A percentile compares a stretch with the other conserved stretches of the same genome.
Evolutionary conservation across 805 yeast genomes (phyloP).

Genomic region (Pichia kluyveri): DNA sequence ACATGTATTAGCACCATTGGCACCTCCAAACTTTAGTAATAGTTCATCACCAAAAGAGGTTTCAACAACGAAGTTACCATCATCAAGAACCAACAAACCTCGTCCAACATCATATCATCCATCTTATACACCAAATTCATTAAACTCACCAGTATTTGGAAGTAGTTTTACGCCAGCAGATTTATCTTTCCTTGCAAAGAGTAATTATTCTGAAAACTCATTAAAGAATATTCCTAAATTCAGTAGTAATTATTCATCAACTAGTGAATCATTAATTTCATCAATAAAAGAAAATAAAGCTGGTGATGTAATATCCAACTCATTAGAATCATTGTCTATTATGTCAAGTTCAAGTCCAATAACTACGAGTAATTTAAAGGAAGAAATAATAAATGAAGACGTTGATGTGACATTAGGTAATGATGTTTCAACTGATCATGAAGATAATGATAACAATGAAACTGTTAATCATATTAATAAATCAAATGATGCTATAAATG

Average conservation of each 20-base stretch:
- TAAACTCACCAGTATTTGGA: slow-evolving; percentile 7
- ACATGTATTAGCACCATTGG: slow-evolving; percentile 15
- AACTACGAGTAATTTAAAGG: neutral
- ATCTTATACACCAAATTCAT: slow-evolving; percentile 28
- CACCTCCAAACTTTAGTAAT: slow-evolving; percentile 17
- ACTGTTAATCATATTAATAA: neutral
- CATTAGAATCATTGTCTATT: neutral
- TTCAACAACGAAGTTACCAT: slow-evolving; percentile 26
- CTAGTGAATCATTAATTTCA: slow-evolving; percentile 15
- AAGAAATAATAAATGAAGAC: neutral
- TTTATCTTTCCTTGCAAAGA: slow-evolving; percentile 21
- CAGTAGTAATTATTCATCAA: slow-evolving; percentile 9
- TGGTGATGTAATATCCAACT: neutral
- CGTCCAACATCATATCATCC: slow-evolving; percentile 86
- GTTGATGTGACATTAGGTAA: neutral
- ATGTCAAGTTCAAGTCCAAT: neutral
- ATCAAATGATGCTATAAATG: neutral
- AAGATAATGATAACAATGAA: neutral
- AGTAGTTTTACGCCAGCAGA: slow-evolving; percentile 18
- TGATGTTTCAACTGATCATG: slow-evolving; percentile 2
- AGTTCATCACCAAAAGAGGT: neutral
- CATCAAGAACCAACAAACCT: slow-evolving; percentile 43
- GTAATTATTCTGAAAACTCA: slow-evolving; percentile 17
- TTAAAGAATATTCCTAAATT: slow-evolving; percentile 5
- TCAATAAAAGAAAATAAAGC: slow-evolving; percentile 15